phyloP scores from a whole-genome alignment of 2,329 filamentous ascomycete genomes.

The Fusarium gaditjirri region DNA sequence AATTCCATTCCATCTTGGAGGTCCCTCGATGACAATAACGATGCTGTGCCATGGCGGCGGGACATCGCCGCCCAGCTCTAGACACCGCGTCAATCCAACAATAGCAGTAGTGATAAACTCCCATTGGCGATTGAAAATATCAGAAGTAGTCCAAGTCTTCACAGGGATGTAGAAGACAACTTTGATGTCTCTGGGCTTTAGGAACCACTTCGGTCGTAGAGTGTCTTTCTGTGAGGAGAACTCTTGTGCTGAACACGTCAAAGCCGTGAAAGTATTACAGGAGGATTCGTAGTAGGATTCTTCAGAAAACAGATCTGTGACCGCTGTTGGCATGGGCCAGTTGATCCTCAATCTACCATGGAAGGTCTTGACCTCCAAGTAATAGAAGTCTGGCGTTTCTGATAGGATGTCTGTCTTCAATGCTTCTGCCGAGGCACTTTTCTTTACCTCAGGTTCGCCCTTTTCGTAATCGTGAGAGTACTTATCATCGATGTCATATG shows the following conservation, averaged over 20 bases:
- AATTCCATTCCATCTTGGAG: background rate
- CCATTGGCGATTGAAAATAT: background rate
- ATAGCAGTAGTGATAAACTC: background rate
- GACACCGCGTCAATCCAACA: background rate
- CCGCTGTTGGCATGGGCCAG: background rate
- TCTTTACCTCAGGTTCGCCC: rapidly evolving
- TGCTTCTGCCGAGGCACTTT: rapidly evolving
- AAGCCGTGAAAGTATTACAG: background rate
- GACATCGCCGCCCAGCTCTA: background rate
- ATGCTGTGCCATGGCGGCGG: background rate
- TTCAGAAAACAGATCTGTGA: background rate
- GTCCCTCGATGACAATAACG: background rate
- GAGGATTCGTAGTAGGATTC: background rate
- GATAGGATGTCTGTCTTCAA: rapidly evolving
- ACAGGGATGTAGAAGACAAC: background rate
- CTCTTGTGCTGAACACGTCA: background rate
- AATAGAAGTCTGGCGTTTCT: background rate
- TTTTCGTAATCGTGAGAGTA: background rate
- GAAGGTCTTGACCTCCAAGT: background rate
- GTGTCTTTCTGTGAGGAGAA: background rate
- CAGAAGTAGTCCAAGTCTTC: background rate
- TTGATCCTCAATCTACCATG: background rate
- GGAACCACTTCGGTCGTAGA: background rate
- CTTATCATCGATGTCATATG: background rate
- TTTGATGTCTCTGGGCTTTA: background rate